Evolutionary conservation across 371 early-diverging fungal genomes (phyloP).

Genomic region (Lichtheimia ramosa): DNA sequence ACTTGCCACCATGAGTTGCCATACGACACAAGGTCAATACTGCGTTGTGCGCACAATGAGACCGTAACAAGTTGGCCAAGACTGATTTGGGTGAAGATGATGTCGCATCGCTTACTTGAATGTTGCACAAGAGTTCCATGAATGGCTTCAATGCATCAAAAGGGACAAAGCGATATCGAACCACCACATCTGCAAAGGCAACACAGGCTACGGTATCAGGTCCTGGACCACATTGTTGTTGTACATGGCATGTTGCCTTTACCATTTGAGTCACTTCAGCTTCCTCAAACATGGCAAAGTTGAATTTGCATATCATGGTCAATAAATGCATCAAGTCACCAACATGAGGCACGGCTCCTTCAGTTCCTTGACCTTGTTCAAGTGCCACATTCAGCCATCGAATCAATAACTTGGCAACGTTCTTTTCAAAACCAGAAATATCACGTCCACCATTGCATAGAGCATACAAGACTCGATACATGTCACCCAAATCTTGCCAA

Average conservation of each 20-base stretch:
- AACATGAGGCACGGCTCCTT: constrained; percentile 38
- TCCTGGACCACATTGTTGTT: constrained; percentile 40
- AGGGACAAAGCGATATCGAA: constrained; percentile 72
- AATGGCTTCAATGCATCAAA: constrained; percentile 53
- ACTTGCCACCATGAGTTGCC: constrained; percentile 25
- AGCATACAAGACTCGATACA: constrained; percentile 53
- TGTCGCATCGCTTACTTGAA: constrained; percentile 34
- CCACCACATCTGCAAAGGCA: constrained; percentile 68
- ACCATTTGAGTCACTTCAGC: constrained; percentile 59
- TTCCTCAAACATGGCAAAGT: constrained; percentile 68
- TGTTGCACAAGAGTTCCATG: constrained; percentile 57
- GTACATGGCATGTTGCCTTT: constrained; percentile 49
- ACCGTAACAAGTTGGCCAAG: constrained; percentile 63
- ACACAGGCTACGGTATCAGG: constrained; percentile 56
- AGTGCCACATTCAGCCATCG: constrained; percentile 55
- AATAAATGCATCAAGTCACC: constrained; percentile 58
- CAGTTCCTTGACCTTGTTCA: constrained; percentile 7
- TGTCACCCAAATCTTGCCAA: constrained; percentile 63
- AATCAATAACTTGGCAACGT: constrained; percentile 55
- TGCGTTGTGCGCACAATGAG: constrained; percentile 66
- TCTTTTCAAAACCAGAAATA: constrained; percentile 72
- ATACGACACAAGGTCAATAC: constrained; percentile 60
- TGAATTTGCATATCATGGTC: constrained; percentile 66
- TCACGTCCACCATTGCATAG: constrained; percentile 74
- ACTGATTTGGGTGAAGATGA: constrained; percentile 58